A percentile compares a stretch with the other conserved stretches of the same genome.
phyloP scores from a whole-genome alignment of 1,284 basidiomycete species.

The Entoloma clypeatum region DNA sequence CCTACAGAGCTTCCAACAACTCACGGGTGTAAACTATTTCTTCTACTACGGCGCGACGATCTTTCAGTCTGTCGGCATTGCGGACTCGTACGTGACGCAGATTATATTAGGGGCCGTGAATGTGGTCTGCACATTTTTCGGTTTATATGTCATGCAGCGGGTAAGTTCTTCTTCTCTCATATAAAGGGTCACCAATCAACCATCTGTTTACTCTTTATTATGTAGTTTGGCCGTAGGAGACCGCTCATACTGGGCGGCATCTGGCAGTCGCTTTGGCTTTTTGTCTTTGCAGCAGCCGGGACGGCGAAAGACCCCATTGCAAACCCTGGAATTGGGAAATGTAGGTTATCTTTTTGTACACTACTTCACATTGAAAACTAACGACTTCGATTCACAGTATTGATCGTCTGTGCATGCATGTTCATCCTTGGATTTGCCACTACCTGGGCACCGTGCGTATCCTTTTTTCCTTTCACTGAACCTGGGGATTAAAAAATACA shows the following conservation, averaged over 20 bases:
- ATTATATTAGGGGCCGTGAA: constrained; percentile 73
- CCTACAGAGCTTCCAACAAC: constrained; percentile 71
- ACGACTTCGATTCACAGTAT: constrained; percentile 37
- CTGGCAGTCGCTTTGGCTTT: constrained; percentile 75
- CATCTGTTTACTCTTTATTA: constrained; percentile 5
- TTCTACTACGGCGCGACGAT: constrained; percentile 73
- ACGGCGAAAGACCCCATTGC: constrained; percentile 55
- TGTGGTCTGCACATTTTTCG: constrained; percentile 66
- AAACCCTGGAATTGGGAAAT: constrained; percentile 49
- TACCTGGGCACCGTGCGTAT: constrained; percentile 62
- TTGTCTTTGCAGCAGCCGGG: constrained; percentile 75
- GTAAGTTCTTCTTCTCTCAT: constrained; percentile 32
- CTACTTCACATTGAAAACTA: background rate
- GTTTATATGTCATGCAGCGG: constrained; percentile 66
- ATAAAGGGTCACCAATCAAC: constrained; percentile 1
- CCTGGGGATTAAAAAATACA: background rate
- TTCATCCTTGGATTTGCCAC: constrained; percentile 78
- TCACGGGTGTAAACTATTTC: constrained; percentile 71
- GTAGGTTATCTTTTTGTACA: constrained; percentile 29
- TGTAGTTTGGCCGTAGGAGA: constrained; percentile 54
- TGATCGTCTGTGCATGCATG: constrained; percentile 76
- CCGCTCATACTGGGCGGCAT: constrained; percentile 68
- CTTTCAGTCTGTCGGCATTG: constrained; percentile 65
- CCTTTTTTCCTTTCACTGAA: background rate
- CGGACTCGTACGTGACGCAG: constrained; percentile 67